Conservation (phyloP, 352 stramenopile genomes). For the Phytopythium kandeliae region DNA sequence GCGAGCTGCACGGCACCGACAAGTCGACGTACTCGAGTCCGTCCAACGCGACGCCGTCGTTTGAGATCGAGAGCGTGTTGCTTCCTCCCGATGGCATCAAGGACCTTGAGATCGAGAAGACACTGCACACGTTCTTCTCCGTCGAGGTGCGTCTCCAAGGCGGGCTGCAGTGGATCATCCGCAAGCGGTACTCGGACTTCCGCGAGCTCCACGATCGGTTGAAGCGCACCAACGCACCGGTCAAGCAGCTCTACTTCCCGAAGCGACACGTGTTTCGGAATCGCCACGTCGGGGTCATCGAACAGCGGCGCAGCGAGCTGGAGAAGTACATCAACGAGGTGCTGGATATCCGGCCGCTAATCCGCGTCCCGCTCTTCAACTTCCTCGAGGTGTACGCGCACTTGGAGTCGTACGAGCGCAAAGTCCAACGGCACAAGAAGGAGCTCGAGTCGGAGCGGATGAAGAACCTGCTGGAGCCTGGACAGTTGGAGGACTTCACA, state of each 20-base stretch:
- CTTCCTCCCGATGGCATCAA: constrained; percentile 63
- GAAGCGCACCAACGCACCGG: constrained; percentile 64
- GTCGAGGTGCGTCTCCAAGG: constrained; percentile 75
- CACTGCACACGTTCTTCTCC: constrained; percentile 75
- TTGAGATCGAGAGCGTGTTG: constrained; percentile 82
- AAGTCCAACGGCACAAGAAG: constrained; percentile 81
- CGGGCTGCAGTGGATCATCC: constrained; percentile 83
- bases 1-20: constrained; percentile 30
- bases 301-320: constrained; percentile 76
- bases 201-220: constrained; percentile 80
- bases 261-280: constrained; percentile 86
- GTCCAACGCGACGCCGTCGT: constrained; percentile 45
- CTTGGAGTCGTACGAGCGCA: constrained; percentile 85
- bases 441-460: constrained; percentile 83
- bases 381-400: constrained; percentile 86
- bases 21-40: constrained; percentile 34
- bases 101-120: constrained; percentile 78
- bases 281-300: constrained; percentile 79
- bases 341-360: constrained; percentile 70
- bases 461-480: constrained; percentile 73
- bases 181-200: constrained; percentile 89
- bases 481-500: constrained; percentile 66
- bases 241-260: constrained; percentile 81
- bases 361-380: constrained; percentile 83
- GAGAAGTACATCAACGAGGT: constrained; percentile 89